These are phyloP conservation scores for Plantago ovata DNA, from an alignment of 257 asterid genomes.

Conservation along the genomic window DNA sequence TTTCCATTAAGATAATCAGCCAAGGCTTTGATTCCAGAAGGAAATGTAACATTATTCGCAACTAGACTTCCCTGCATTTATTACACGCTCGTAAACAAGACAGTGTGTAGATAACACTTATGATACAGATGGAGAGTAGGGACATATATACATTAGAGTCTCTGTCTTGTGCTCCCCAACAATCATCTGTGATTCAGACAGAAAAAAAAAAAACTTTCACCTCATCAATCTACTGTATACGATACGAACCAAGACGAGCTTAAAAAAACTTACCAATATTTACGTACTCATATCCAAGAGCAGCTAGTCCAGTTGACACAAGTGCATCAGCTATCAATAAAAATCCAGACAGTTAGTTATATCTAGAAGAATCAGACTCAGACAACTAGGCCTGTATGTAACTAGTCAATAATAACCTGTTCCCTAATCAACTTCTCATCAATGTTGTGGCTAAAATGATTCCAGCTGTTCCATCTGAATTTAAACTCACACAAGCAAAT, in stretches of 20 bases:
- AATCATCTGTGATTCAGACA: too few relatives aligned
- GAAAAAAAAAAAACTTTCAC: too few relatives aligned
- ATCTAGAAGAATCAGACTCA: too few relatives aligned
- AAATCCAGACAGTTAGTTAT: neutral
- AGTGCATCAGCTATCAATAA: conserved; percentile 79
- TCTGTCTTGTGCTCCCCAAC: conserved; percentile 88
- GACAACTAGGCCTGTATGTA: too few relatives aligned
- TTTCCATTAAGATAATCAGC: conserved; percentile 85
- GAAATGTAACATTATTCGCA: conserved; percentile 62
- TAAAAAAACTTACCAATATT: conserved; percentile 57
- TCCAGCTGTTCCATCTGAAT: conserved; percentile 96
- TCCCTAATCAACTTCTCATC: conserved; percentile 66
- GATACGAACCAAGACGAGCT: too few relatives aligned
- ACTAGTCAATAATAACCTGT: conserved; percentile 73
- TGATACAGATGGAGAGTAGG: too few relatives aligned
- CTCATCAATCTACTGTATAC: too few relatives aligned
- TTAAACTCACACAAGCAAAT: neutral
- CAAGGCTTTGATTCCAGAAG: conserved; percentile 83
- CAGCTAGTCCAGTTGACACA: conserved; percentile 70
- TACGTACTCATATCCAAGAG: conserved; percentile 57
- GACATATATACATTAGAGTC: conserved; percentile 60
- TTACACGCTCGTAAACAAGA: too few relatives aligned
- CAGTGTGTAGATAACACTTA: too few relatives aligned
- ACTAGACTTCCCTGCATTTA: conserved; percentile 60
- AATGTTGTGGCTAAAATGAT: conserved; percentile 67